Base-by-base conservation (phyloP, 345 rosid genomes). In the Dovyalis caffra region DNA sequence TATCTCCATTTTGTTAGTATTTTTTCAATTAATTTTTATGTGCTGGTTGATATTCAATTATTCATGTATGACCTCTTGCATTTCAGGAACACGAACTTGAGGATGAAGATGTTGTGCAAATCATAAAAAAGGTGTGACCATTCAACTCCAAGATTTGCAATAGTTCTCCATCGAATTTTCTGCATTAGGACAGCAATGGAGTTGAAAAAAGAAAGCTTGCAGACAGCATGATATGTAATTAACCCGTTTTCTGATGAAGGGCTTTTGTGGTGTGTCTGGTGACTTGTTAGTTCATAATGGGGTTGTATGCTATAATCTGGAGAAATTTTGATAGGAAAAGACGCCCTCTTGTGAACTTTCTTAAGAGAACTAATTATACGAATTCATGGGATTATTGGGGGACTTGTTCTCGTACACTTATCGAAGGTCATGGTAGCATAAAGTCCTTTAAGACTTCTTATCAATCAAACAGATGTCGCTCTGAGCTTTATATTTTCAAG, bases 51-150 rank as follows among this genome's bases (percentile, higher is more conserved):
- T 14, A 45, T 34, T 20, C 0, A 37, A 37, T 37, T 40, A 21
- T 72, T 70, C 77, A 64, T 71, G n/a, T 51, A 26, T 43, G 14
- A 3, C 10, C 2, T 51, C 43, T 15, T 66, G 63, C 69, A 61
- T 57, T 35, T 71, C 85, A 95, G 99, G 99, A 95, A 71, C 99
- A 95, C 49, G 99, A 95, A 78, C 99, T 95, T 0, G 99, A 95
- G 70, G 99, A 95, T 65, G 99, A 95, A 82, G 99, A 95, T 69
- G 99, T 95, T 1, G 99, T 95, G 74, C 99, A 93, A 85, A 91
- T 93, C 64, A 94, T 95, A 74, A 95, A 93, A 81, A 93, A 91
- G 87, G 93, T 93, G 76, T 95, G 75, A 80, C 25, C 31, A 26
- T 6, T 62, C 28, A 8, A n/a, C 31, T n/a, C 63, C n/a, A 8